Evolutionary conservation across 306 rosid genomes (phyloP), one percentile per base, ranked within the genome.

Genomic region (Carpinus fangiana): DNA sequence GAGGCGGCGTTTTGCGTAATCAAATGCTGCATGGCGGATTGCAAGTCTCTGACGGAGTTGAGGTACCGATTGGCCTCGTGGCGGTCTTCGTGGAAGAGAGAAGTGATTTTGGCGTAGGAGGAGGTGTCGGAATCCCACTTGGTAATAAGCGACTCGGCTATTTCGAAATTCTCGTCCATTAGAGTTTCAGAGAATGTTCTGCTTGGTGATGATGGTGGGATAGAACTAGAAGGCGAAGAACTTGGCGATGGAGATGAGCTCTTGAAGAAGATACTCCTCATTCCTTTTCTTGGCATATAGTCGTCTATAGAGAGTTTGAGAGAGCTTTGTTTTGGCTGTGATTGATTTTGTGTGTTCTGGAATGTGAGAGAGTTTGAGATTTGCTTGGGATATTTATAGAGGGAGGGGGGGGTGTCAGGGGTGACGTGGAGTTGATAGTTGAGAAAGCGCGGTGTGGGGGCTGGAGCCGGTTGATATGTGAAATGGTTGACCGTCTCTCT

Each of bases 31-130:
- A 95, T 95, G 59, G 99, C 75, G 26, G 89, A 81, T 46, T 95
- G 98, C 59, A 95, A 78, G 2, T 73, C 86, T 73, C 21, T 73
- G 4, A 95, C 90, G 7, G 90, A 82, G 71, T 77, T 65, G 21
- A 95, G 87, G 71, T 88, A 95, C 72, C 73, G 88, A 73, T 59
- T 85, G 48, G 96, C 98, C 69, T 95, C 97, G 0, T 72, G 78
- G 18, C 90, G 92, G 11, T 88, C 81, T 47, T 82, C 91, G 18
- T 16, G 73, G 45, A 92, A 77, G 51, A 86, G 86, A 43, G 88
- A 72, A 7, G 74, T 21, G 21, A 84, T 5, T 3, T 43, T 71
- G 3, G 78, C 59, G 31, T 56, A 60, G 3, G 75, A n/a, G 0
- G 84, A 82, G 10, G 67, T 41, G 46, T 83, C 54, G 0, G 83